These are phyloP conservation scores for Colletotrichum incanum DNA, from an alignment of 2,329 filamentous ascomycete species.

Conservation along the genomic window DNA sequence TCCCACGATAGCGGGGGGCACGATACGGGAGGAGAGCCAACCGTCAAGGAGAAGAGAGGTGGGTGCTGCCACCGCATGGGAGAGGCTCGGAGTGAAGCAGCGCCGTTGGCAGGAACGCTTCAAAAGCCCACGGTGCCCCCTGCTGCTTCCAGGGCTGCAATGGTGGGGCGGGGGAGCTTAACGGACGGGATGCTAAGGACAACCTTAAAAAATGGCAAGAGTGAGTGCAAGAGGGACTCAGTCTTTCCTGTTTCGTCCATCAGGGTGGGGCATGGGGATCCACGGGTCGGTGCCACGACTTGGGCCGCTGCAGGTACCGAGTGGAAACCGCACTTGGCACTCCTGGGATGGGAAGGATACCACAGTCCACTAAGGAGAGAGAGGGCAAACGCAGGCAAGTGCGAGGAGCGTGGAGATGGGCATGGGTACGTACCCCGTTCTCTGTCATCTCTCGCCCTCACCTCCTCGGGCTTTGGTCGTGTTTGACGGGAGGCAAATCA, in stretches of 20 bases:
- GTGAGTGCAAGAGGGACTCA: slow-evolving; percentile 15
- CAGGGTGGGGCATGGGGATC: slow-evolving; percentile 15
- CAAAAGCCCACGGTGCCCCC: slow-evolving; percentile 10
- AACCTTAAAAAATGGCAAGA: slow-evolving; percentile 40
- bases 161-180: slow-evolving; percentile 30
- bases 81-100: slow-evolving; percentile 21
- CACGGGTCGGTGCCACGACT: background rate
- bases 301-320: slow-evolving; percentile 38
- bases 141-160: slow-evolving; percentile 23
- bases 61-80: background rate
- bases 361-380: background rate
- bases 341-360: background rate
- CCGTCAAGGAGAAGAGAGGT: background rate
- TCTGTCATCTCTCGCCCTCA: background rate
- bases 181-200: slow-evolving; percentile 34
- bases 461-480: background rate
- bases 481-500: slow-evolving; percentile 15
- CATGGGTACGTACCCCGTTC: slow-evolving; percentile 2
- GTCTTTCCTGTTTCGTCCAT: slow-evolving; percentile 16
- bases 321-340: slow-evolving; percentile 16
- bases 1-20: background rate
- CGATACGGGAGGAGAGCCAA: background rate
- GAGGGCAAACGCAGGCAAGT: background rate
- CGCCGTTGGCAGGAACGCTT: slow-evolving; percentile 6
- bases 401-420: background rate